phyloP scores from a whole-genome alignment of 305 asterid genomes.

The Fraxinus sp. region DNA sequence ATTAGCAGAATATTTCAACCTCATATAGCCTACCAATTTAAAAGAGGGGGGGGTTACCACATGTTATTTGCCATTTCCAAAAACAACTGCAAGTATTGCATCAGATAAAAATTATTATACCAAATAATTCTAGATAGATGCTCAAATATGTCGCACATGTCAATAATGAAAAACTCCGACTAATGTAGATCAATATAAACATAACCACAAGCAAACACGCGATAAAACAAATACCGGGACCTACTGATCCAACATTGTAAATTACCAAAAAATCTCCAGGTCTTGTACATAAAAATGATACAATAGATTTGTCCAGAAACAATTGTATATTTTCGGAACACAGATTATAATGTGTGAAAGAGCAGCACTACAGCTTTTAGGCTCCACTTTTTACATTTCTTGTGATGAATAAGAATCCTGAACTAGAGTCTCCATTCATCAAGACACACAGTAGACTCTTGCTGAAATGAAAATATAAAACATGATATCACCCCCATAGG shows the following conservation, averaged over 20 bases:
- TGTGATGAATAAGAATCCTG: background rate
- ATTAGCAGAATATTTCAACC: background rate
- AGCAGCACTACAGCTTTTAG: background rate
- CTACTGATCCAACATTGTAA: background rate
- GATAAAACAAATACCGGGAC: background rate
- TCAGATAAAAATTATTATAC: slow-evolving; percentile 1
- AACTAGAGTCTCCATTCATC: background rate
- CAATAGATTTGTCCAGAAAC: background rate
- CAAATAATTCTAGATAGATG: slow-evolving; percentile 6
- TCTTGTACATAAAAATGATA: background rate
- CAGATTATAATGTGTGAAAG: background rate
- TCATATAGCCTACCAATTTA: background rate
- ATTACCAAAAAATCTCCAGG: no score
- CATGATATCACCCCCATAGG: background rate
- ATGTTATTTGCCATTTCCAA: background rate
- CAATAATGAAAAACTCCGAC: no score
- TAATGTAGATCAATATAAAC: background rate
- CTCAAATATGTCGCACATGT: background rate
- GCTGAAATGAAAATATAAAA: background rate
- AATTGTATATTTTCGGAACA: background rate
- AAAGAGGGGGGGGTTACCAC: no score
- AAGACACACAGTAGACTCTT: background rate
- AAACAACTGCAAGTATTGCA: background rate
- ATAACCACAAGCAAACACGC: background rate
- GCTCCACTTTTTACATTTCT: background rate